Base-by-base conservation (phyloP, 2,329 filamentous ascomycete species). In the Neodidymelliopsis sp. region DNA sequence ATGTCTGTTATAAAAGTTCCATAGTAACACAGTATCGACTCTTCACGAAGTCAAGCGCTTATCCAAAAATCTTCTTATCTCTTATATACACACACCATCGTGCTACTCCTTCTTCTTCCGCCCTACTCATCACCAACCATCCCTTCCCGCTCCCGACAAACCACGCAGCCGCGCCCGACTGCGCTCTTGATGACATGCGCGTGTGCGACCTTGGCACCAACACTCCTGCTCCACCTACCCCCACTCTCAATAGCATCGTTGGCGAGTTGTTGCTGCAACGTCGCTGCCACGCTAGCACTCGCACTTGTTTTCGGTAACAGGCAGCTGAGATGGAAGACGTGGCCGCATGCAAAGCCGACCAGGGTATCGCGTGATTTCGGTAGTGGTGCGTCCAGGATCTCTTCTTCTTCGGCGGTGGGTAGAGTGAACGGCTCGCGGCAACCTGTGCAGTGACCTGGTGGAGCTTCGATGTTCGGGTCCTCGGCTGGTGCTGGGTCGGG, bases 161-260 rank as follows among this genome's bases (percentile, higher is more conserved):
- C 62, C n/a, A 78, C 67, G 55, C 68, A 69, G 0, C 69, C 65
- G n/a, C 57, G 75, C 35, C 77, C 77, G 6, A 80, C 84, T 93
- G 91, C 73, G 89, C 96, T 68, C 89, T 86, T 48, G 83, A 86
- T n/a, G 86, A 96, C 62, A 90, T 97, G n/a, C 80, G 97, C 50
- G 89, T 72, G 68, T 34, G 68, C 66, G 5, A 72, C 67, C 48
- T 72, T 72, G 6, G 62, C 68, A 4, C 90, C 89, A 6, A 97
- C 85, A 42, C 88, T 90, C 47, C 87, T 80, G 6, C 82, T 80
- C 66, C 69, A 73, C 19, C 72, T 71, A 12, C 71, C 75, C 3
- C 70, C 64, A 2, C 75, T 75, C 20, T 82, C 74, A 3, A 78
- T 75, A 3, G 76, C 69, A 55, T 73, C 69, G 9, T 36, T 51